phyloP scores from a whole-genome alignment of 1,284 basidiomycete genomes.

The Polyporus tsugae region DNA sequence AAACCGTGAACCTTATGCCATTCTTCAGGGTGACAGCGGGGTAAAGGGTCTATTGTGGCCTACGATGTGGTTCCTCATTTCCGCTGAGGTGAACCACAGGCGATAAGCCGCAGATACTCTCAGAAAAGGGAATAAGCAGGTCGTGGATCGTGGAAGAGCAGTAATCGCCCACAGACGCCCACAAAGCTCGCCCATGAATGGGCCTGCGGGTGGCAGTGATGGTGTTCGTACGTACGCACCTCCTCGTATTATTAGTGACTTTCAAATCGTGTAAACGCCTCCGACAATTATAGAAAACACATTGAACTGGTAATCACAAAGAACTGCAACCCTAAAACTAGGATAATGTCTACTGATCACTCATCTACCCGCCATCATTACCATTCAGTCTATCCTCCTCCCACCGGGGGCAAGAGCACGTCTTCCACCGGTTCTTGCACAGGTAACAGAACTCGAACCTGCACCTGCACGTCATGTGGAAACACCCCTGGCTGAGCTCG shows the following conservation, averaged over 20 bases:
- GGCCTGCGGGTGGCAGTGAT: constrained; percentile 1
- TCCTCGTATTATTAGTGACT: not conserved
- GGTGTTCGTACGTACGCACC: not conserved
- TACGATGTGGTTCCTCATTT: constrained; percentile 5
- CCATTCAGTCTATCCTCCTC: constrained; percentile 47
- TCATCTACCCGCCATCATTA: not conserved
- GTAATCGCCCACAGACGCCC: not conserved
- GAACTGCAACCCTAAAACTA: not conserved
- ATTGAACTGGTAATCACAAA: not conserved
- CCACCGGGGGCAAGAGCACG: constrained; percentile 60
- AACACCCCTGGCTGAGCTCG: constrained; percentile 46
- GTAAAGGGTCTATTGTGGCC: not conserved
- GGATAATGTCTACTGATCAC: not conserved
- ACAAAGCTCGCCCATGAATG: not conserved
- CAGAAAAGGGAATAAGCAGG: not conserved
- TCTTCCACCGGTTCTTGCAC: constrained; percentile 60
- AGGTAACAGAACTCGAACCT: constrained; percentile 49
- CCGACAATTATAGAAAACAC: not conserved
- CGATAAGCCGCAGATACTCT: not conserved
- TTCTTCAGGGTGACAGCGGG: not conserved
- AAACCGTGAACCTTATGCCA: not conserved
- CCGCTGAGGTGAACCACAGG: not conserved
- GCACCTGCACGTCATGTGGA: constrained; percentile 49
- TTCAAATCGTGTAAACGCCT: not conserved
- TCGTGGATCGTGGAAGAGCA: constrained; percentile 3